Percentiles rank a stretch among this genome's conserved stretches.
Conservation (phyloP, 768 basidiomycete species). For the Boletus barrowsii region DNA sequence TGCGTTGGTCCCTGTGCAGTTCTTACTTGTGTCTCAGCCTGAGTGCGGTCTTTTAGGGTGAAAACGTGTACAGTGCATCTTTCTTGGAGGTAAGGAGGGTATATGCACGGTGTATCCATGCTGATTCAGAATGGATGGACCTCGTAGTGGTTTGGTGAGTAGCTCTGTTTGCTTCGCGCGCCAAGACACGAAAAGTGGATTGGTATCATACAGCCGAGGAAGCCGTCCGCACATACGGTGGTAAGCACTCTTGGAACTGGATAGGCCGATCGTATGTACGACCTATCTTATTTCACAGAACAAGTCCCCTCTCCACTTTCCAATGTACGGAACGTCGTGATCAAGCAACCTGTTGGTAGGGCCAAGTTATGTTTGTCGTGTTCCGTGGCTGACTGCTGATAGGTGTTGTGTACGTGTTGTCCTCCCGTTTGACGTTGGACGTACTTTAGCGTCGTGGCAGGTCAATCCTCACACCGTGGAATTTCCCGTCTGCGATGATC, state of each 20-base stretch:
- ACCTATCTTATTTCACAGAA: conserved; percentile 41
- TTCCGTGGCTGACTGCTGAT: background rate
- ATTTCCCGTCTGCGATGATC: conserved; percentile 95
- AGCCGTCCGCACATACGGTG: conserved; percentile 88
- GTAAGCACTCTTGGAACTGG: conserved; percentile 35
- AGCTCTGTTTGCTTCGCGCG: background rate
- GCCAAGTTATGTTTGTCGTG: conserved; percentile 38
- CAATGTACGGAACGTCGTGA: conserved; percentile 75
- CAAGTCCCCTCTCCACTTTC: conserved; percentile 75
- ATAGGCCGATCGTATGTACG: background rate
- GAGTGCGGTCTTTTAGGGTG: conserved; percentile 49
- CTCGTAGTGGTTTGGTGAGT: conserved; percentile 74
- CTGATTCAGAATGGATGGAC: conserved; percentile 1
- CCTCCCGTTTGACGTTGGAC: too few species aligned
- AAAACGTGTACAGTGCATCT: conserved; percentile 81
- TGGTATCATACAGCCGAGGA: conserved; percentile 68
- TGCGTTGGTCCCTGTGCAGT: conserved; percentile 22
- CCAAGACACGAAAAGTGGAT: background rate
- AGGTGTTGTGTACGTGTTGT: conserved; percentile 47
- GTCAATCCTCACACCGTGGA: conserved; percentile 83
- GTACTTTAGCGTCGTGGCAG: conserved; percentile 35
- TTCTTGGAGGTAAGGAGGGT: conserved; percentile 65
- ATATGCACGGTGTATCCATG: background rate
- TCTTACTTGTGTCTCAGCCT: background rate
- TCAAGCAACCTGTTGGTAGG: conserved; percentile 89